phyloP scores from a whole-genome alignment of 352 stramenopile genomes.

The Hyaloperonospora brassicae region DNA sequence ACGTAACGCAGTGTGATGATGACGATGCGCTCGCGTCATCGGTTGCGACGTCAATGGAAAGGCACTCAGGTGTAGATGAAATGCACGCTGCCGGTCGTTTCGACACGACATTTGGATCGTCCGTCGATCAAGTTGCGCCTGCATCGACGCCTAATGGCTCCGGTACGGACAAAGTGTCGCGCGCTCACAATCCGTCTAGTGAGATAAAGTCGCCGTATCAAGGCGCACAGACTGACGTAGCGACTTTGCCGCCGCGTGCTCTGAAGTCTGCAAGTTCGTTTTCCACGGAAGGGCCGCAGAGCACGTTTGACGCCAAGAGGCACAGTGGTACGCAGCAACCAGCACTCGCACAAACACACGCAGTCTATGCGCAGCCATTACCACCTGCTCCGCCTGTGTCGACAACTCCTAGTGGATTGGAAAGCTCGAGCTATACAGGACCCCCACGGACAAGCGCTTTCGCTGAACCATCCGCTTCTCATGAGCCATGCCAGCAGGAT shows the following conservation, averaged over 20 bases:
- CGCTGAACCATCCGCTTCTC: conserved; percentile 3
- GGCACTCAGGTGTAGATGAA: conserved; percentile 1
- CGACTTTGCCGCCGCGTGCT: background rate
- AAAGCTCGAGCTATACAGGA: conserved; percentile 5
- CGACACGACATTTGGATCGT: conserved; percentile 8
- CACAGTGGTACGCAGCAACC: conserved; percentile 5
- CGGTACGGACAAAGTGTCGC: conserved; percentile 5
- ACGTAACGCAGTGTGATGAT: conserved; percentile 49
- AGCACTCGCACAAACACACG: conserved; percentile 5
- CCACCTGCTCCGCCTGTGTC: background rate
- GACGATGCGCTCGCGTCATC: conserved; percentile 24
- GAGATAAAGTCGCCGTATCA: conserved; percentile 6
- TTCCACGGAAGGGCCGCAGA: conserved; percentile 5
- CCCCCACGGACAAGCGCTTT: background rate
- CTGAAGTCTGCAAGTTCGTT: conserved; percentile 6
- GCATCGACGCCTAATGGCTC: conserved; percentile 1
- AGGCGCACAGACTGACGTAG: conserved; percentile 3
- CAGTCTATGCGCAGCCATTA: background rate
- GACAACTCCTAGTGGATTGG: conserved; percentile 1
- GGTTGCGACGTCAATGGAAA: conserved; percentile 6
- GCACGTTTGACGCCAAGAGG: conserved; percentile 9
- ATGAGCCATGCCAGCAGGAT: conserved; percentile 8
- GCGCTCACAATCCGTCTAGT: conserved; percentile 1
- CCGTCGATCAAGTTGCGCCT: conserved; percentile 1
- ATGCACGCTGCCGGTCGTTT: conserved; percentile 4